Percentiles rank a stretch among this genome's conserved stretches.
Conservation (phyloP, 176 grass and related monocot genomes). For the Bromus sterilis region DNA sequence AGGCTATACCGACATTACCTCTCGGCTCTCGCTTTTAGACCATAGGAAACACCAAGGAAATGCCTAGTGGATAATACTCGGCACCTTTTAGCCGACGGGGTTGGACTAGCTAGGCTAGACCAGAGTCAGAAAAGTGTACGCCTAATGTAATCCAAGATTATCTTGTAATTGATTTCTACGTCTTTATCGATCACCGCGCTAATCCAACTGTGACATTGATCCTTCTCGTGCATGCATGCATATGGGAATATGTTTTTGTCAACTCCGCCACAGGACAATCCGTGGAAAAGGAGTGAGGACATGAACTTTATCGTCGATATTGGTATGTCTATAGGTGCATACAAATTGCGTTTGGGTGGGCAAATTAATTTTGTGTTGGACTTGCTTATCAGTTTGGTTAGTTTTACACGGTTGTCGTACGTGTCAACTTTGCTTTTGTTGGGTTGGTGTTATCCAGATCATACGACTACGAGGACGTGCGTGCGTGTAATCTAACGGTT, state of each 20-base stretch:
- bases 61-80: background rate
- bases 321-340: background rate
- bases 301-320: background rate
- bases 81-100: background rate
- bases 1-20: background rate
- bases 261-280: slow-evolving; percentile 11
- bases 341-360: background rate
- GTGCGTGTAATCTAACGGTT: background rate
- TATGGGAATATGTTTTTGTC: slow-evolving; percentile 10
- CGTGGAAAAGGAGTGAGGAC: slow-evolving; percentile 25
- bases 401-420: background rate
- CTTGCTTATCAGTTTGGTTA: background rate
- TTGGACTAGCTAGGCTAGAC: slow-evolving; percentile 8
- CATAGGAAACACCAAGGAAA: background rate
- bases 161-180: background rate
- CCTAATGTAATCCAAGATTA: slow-evolving; percentile 3
- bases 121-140: background rate
- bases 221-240: background rate
- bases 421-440: background rate
- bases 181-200: background rate
- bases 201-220: background rate
- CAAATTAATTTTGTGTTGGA: background rate
- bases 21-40: background rate
- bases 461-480: background rate
- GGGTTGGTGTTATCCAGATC: background rate